Conservation (phyloP, 2,329 filamentous ascomycete species). For the Aureobasidium sp. region DNA sequence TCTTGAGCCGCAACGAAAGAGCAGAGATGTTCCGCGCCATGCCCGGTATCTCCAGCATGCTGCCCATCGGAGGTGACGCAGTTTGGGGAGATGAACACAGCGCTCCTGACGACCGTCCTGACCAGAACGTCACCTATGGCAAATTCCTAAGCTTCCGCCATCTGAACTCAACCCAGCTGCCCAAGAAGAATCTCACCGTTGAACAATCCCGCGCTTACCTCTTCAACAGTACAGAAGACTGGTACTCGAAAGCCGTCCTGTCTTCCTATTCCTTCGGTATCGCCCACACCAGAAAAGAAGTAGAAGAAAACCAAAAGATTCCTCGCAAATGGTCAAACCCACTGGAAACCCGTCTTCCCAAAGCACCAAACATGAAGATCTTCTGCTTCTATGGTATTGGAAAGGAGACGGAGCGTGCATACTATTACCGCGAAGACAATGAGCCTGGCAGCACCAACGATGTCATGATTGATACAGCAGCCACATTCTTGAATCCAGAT, state of each 20-base stretch:
- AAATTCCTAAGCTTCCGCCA: conserved; percentile 78
- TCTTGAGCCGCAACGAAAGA: conserved; percentile 81
- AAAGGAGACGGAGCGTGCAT: conserved; percentile 86
- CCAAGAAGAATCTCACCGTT: conserved; percentile 66
- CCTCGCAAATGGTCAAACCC: conserved; percentile 86
- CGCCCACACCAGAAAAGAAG: conserved; percentile 69
- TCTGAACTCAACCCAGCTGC: conserved; percentile 45
- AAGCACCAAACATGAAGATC: conserved; percentile 84
- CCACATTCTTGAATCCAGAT: conserved; percentile 52
- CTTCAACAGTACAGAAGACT: conserved; percentile 68
- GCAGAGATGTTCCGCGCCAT: conserved; percentile 93
- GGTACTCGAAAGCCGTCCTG: conserved; percentile 71
- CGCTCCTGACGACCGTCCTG: conserved; percentile 78
- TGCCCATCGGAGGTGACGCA: conserved; percentile 85
- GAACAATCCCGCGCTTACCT: conserved; percentile 71
- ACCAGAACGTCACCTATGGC: conserved; percentile 67
- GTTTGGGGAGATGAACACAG: conserved; percentile 89
- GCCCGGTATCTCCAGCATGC: conserved; percentile 94
- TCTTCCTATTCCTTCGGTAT: conserved; percentile 81
- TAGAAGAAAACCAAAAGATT: conserved; percentile 56
- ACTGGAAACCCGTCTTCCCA: conserved; percentile 76
- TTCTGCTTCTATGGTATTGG: conserved; percentile 97
- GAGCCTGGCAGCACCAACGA: conserved; percentile 62
- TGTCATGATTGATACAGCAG: conserved; percentile 55
- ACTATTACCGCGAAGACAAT: conserved; percentile 75